Evolutionary conservation across 495 filamentous ascomycete species (phyloP).

Genomic region (Neurospora africana): DNA sequence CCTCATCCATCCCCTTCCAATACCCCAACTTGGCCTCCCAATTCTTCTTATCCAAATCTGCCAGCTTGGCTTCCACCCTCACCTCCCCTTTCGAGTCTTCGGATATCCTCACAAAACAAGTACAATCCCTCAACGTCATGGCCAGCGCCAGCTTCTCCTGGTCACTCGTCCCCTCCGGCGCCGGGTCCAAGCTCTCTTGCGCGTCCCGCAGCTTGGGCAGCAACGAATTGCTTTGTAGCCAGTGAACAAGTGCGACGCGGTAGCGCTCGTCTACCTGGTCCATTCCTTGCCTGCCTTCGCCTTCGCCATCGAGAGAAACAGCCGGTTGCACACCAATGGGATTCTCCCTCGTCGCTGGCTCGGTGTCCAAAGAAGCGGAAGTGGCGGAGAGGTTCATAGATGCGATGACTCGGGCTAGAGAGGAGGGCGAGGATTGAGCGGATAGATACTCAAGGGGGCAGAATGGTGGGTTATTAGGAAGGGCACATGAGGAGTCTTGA

Average conservation of each 20-base stretch:
- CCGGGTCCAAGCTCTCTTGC: slow-evolving; percentile 23
- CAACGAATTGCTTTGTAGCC: slow-evolving; percentile 23
- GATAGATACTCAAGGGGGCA: not conserved
- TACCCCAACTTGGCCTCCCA: slow-evolving; percentile 55
- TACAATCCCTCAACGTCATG: slow-evolving; percentile 88
- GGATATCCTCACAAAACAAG: slow-evolving; percentile 61
- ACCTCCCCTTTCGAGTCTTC: slow-evolving; percentile 10
- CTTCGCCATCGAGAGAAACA: not conserved
- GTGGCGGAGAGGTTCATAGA: not conserved
- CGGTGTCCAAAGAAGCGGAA: not conserved
- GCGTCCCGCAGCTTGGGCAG: slow-evolving; percentile 36
- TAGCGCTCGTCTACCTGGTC: not conserved
- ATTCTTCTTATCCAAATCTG: slow-evolving; percentile 85
- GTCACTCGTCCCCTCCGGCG: slow-evolving; percentile 38
- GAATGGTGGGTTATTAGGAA: not conserved
- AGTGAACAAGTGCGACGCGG: slow-evolving; percentile 8
- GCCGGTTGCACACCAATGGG: not conserved
- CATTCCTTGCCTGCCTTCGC: not conserved
- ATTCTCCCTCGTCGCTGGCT: not conserved
- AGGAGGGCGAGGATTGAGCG: not conserved
- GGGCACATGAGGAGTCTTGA: not conserved
- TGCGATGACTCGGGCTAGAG: not conserved
- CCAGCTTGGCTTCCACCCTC: slow-evolving; percentile 61
- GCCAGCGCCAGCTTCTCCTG: slow-evolving; percentile 36
- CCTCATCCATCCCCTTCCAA: slow-evolving; percentile 57